Conservation (phyloP, 2,329 filamentous ascomycete genomes). For the Davidsoniella australis region DNA sequence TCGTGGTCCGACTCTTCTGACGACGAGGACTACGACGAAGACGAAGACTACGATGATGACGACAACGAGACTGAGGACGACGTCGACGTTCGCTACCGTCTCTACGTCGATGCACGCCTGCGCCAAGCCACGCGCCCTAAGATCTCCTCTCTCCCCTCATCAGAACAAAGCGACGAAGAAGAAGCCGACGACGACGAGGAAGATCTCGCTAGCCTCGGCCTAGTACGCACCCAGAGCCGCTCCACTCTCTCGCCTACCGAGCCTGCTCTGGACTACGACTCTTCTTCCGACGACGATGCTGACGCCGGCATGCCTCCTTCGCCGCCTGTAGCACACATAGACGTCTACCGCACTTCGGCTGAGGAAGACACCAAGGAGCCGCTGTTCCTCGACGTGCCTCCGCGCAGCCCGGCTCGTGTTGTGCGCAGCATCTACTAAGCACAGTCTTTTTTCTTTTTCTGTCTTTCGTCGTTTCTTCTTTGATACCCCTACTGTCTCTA, state of each 20-base stretch:
- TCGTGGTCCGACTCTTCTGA: slow-evolving; percentile 15
- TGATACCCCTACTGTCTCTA: not conserved
- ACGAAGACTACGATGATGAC: slow-evolving; percentile 5
- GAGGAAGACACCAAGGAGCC: slow-evolving; percentile 4
- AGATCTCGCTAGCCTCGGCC: slow-evolving; percentile 45
- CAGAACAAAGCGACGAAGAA: slow-evolving; percentile 23
- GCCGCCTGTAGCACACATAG: slow-evolving; percentile 33
- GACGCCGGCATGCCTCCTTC: slow-evolving; percentile 52
- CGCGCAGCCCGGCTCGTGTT: slow-evolving; percentile 32
- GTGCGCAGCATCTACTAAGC: slow-evolving; percentile 17
- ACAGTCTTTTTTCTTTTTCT: slow-evolving; percentile 7
- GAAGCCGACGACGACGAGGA: slow-evolving; percentile 42
- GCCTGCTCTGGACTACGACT: slow-evolving; percentile 52
- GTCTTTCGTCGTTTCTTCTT: not conserved
- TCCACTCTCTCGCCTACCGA: slow-evolving; percentile 45
- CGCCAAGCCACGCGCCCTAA: not conserved
- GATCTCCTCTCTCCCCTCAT: not conserved
- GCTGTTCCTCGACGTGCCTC: slow-evolving; percentile 21
- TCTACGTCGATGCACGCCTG: not conserved
- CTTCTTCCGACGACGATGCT: slow-evolving; percentile 49
- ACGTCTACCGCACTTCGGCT: slow-evolving; percentile 5
- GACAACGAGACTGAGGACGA: slow-evolving; percentile 23
- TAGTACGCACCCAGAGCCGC: slow-evolving; percentile 54
- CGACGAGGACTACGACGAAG: slow-evolving; percentile 7
- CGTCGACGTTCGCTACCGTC: slow-evolving; percentile 24